Conservation (phyloP, 106 monocot species). For the Allium fistulosum region DNA sequence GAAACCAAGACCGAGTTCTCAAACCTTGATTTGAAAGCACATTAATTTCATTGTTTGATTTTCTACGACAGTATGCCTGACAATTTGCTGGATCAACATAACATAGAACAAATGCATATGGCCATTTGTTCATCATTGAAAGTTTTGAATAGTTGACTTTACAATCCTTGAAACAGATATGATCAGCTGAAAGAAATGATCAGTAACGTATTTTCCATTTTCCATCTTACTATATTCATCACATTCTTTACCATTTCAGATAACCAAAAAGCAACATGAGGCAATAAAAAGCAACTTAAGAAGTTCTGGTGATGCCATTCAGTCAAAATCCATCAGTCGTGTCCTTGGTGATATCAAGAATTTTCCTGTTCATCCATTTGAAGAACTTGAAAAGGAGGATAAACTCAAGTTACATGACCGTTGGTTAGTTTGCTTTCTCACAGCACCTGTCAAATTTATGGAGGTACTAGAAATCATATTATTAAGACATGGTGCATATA, state of each 20-base stretch:
- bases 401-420: slow-evolving; percentile 41
- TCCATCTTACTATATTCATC: no score
- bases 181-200: no score
- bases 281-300: slow-evolving; percentile 43
- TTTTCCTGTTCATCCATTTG: slow-evolving; percentile 43
- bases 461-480: background rate
- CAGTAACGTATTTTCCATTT: no score
- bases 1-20: no score
- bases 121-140: no score
- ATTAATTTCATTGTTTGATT: no score
- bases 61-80: no score
- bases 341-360: slow-evolving; percentile 66
- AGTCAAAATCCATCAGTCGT: slow-evolving; percentile 41
- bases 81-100: no score
- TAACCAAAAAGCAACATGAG: slow-evolving; percentile 51
- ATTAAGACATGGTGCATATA: background rate
- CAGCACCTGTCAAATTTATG: background rate
- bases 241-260: slow-evolving; percentile 25
- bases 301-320: slow-evolving; percentile 61
- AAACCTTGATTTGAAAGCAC: no score
- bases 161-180: no score
- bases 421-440: slow-evolving; percentile 36
- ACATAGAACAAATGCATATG: no score
- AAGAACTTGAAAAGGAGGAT: slow-evolving; percentile 50
- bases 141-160: no score